These are phyloP conservation scores for Dendrothele bispora DNA, from an alignment of 768 basidiomycete genomes.

Conservation along the genomic window DNA sequence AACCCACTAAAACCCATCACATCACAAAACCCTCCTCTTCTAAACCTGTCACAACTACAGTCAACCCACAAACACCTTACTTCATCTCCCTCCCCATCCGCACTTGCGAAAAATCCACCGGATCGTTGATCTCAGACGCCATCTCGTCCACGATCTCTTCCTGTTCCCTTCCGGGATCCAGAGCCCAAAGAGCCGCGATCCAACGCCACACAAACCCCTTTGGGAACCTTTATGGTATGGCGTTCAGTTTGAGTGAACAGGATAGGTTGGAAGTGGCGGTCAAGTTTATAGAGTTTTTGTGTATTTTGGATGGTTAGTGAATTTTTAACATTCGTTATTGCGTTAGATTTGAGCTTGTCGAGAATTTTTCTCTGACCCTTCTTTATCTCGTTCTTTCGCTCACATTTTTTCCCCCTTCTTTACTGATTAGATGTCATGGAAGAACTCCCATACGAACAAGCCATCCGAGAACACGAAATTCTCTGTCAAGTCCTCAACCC, in stretches of 20 bases:
- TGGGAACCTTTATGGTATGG: slow-evolving; percentile 20
- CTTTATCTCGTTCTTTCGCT: too few species aligned
- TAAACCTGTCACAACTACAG: too few species aligned
- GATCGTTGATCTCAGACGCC: background rate
- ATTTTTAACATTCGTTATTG: too few species aligned
- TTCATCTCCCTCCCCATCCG: slow-evolving; percentile 3
- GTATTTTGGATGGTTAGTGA: slow-evolving; percentile 22
- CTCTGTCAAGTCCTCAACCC: slow-evolving; percentile 16
- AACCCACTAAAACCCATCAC: too few species aligned
- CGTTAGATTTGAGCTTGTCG: too few species aligned
- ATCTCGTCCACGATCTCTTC: background rate
- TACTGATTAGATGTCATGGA: slow-evolving; percentile 24
- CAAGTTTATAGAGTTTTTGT: slow-evolving; percentile 21
- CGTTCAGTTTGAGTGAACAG: slow-evolving; percentile 16
- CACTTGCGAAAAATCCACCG: background rate
- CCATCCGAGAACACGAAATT: slow-evolving; percentile 16
- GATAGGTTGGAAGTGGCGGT: slow-evolving; percentile 20
- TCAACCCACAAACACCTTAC: background rate
- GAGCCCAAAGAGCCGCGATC: slow-evolving; percentile 14
- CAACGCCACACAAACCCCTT: slow-evolving; percentile 20
- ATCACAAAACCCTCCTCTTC: too few species aligned
- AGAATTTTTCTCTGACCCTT: too few species aligned
- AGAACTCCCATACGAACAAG: slow-evolving; percentile 18
- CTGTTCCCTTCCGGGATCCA: slow-evolving; percentile 9
- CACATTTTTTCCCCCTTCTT: background rate